These are phyloP conservation scores for Nicotiana knightiana DNA, from an alignment of 257 asterid genomes.

Conservation along the genomic window DNA sequence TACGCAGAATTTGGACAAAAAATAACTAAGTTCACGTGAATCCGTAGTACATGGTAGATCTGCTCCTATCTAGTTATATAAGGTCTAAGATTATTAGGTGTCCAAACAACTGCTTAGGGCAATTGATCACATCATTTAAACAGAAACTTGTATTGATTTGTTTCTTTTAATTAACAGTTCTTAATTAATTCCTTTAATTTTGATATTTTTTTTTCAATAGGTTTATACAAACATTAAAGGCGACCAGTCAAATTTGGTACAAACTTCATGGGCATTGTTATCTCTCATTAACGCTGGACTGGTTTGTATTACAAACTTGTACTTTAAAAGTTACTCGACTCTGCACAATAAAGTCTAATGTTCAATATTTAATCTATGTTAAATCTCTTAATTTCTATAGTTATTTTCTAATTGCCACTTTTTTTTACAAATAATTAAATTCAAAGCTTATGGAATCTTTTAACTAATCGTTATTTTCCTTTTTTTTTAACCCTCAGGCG, in stretches of 20 bases:
- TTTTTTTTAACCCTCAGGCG: not conserved
- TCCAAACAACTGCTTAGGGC: not conserved
- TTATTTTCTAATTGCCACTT: too few relatives aligned
- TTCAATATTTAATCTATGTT: too few relatives aligned
- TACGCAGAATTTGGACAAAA: too few relatives aligned
- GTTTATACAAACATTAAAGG: slow-evolving; percentile 38
- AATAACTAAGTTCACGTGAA: too few relatives aligned
- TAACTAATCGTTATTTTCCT: too few relatives aligned
- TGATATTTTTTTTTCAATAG: slow-evolving; percentile 9
- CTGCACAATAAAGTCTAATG: too few relatives aligned
- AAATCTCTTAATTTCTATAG: too few relatives aligned
- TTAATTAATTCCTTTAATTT: not conserved
- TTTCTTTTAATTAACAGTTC: not conserved
- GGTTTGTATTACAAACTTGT: slow-evolving; percentile 14
- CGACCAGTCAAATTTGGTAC: slow-evolving; percentile 41
- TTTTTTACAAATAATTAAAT: too few relatives aligned
- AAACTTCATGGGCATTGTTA: slow-evolving; percentile 52
- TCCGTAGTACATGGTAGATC: too few relatives aligned
- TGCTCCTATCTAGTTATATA: not conserved
- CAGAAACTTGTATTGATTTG: not conserved
- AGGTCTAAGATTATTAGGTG: not conserved
- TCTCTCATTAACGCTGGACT: slow-evolving; percentile 40
- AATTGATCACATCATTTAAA: not conserved
- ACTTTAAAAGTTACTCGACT: too few relatives aligned
- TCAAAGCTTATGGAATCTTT: too few relatives aligned